Percentiles rank a stretch among this genome's conserved stretches.
phyloP scores from a whole-genome alignment of 1,284 basidiomycete genomes.

The Schizopora paradoxa region DNA sequence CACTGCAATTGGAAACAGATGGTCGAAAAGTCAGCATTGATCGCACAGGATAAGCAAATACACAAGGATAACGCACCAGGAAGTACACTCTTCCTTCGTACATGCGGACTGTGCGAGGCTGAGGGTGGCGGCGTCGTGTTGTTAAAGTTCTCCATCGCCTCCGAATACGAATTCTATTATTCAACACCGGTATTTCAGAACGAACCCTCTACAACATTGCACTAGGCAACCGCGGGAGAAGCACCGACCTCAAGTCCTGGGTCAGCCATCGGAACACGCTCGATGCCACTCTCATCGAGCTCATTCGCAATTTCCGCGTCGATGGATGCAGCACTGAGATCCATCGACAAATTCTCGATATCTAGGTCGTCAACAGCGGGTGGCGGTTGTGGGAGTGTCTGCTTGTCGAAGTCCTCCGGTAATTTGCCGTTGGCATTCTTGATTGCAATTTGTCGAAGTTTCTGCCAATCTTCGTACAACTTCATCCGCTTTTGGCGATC shows the following conservation, averaged over 20 bases:
- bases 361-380: slow-evolving; percentile 75
- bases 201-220: slow-evolving; percentile 10
- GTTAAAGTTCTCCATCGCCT: slow-evolving; percentile 32
- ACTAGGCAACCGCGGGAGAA: slow-evolving; percentile 20
- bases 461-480: slow-evolving; percentile 82
- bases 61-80: slow-evolving; percentile 55
- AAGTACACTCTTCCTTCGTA: slow-evolving; percentile 79
- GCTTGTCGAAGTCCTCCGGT: slow-evolving; percentile 58
- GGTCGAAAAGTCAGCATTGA: neutral
- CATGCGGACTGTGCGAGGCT: slow-evolving; percentile 60
- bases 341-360: slow-evolving; percentile 81
- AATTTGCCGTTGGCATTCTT: slow-evolving; percentile 64
- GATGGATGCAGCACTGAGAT: slow-evolving; percentile 79
- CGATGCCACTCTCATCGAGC: slow-evolving; percentile 77
- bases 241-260: slow-evolving; percentile 77
- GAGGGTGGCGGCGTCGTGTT: slow-evolving; percentile 48
- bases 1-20: slow-evolving; percentile 41
- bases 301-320: slow-evolving; percentile 69
- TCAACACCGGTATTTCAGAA: slow-evolving; percentile 9
- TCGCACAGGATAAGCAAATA: neutral
- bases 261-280: slow-evolving; percentile 85
- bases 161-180: slow-evolving; percentile 20
- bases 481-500: slow-evolving; percentile 79
- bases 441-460: slow-evolving; percentile 68
- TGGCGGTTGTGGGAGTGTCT: slow-evolving; percentile 69